Base-by-base conservation (phyloP, 2,329 filamentous ascomycete genomes). In the Aureobasidium sp. region DNA sequence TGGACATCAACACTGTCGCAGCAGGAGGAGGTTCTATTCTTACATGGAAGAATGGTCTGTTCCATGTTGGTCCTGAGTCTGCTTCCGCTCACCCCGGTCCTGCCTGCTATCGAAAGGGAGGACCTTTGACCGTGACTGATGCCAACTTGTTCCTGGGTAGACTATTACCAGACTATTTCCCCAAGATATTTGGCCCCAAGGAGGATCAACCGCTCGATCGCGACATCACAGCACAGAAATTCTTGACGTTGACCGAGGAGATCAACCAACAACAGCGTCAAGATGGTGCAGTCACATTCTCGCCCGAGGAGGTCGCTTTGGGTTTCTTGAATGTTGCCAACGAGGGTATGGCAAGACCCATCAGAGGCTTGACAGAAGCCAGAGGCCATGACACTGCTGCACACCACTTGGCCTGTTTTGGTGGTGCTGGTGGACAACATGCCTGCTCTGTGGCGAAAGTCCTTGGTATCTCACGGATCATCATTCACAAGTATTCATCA, bases 11-110 rank as follows among this genome's bases (percentile, higher is more conserved):
- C 6, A 74, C 71, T 12, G 70, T 72, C 1, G 78, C 78, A 8
- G 78, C 78, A 19, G 78, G 78, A 3, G 79, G 79, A 40, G 79
- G 79, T 7, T 78, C 75, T 0, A 77, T 79, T 5, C 62, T 72
- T 8, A 65, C 65, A 0, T 68, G 64, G 27, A 61, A 62, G n/a
- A 70, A 70, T 53, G 68, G 68, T 3, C 62, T 69, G 17, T 68
- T 69, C 57, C 50, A 64, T 2, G 68, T 64, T 3, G 68, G 68
- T 15, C 68, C 68, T 14, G 68, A 69, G 59, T 67, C 65, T 17
- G 69, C 72, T 75, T 42, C 68, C 73, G 40, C 77, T 67, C 76
- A 73, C 61, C 71, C 71, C 8, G 71, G 72, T 5, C 72, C 72
- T 31, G 71, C 69, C 3, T 71, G 67, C 22, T 73, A 74, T 52